Conservation (phyloP, 768 basidiomycete species). For the Chiua virens region DNA sequence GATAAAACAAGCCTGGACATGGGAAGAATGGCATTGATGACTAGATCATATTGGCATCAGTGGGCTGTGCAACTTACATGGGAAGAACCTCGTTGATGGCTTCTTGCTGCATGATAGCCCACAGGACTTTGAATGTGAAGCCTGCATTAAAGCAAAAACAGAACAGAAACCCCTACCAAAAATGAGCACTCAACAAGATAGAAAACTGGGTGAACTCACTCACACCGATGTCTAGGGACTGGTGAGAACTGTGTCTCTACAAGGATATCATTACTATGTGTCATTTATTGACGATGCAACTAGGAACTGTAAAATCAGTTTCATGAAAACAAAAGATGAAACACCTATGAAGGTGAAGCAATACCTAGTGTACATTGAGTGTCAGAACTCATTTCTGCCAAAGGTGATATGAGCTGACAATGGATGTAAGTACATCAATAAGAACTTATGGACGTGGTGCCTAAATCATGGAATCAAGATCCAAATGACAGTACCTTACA, state of each 20-base stretch:
- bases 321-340: not conserved
- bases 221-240: slow-evolving; percentile 9
- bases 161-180: not conserved
- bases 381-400: too few species aligned
- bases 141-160: not conserved
- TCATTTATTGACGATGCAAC: not conserved
- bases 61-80: not conserved
- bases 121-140: not conserved
- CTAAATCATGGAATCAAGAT: too few species aligned
- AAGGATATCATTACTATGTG: too few species aligned
- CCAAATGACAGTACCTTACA: too few species aligned
- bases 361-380: not conserved
- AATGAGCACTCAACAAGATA: not conserved
- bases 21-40: too few species aligned
- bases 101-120: not conserved
- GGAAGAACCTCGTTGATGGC: not conserved
- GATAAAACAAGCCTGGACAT: too few species aligned
- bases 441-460: too few species aligned
- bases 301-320: not conserved
- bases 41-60: too few species aligned
- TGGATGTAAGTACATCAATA: too few species aligned
- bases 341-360: not conserved
- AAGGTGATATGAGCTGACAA: too few species aligned
- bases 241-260: not conserved
- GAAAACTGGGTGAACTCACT: not conserved